Percentiles rank a stretch among this genome's conserved stretches.
Conservation (phyloP, 768 basidiomycete genomes). For the Boletus vermiculosoides region DNA sequence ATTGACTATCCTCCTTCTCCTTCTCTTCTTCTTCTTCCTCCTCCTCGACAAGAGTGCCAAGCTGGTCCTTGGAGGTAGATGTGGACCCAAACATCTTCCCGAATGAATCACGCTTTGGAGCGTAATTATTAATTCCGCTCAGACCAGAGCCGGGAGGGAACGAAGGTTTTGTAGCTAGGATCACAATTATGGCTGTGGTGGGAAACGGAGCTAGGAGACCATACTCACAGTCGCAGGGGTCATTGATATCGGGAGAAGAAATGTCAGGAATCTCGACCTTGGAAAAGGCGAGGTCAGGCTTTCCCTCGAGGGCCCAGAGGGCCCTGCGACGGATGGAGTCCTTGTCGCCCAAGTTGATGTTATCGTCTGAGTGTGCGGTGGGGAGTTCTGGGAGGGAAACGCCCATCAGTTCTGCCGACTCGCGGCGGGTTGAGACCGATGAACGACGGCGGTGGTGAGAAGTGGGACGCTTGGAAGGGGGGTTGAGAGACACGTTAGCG, state of each 20-base stretch:
- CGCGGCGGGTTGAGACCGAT: constrained; percentile 84
- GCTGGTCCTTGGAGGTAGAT: constrained; percentile 69
- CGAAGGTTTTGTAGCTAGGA: constrained; percentile 58
- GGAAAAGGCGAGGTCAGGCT: constrained; percentile 63
- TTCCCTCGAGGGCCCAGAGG: constrained; percentile 85
- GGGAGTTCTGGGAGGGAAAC: constrained; percentile 68
- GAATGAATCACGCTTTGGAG: constrained; percentile 79
- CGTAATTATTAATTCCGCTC: constrained; percentile 40
- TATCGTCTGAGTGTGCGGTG: constrained; percentile 59
- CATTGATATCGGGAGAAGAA: constrained; percentile 54
- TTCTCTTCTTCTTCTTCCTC: constrained; percentile 82
- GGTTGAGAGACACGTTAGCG: constrained; percentile 17
- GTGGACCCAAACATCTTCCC: constrained; percentile 61
- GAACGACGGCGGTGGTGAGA: constrained; percentile 86
- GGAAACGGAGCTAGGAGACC: neutral
- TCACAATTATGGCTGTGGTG: neutral
- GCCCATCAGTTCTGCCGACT: constrained; percentile 92
- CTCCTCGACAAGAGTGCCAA: constrained; percentile 79
- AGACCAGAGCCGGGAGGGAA: constrained; percentile 48
- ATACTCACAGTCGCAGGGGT: constrained; percentile 64
- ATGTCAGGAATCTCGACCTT: constrained; percentile 87
- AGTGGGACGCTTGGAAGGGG: constrained; percentile 50
- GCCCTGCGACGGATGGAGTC: constrained; percentile 81
- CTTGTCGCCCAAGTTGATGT: constrained; percentile 65
- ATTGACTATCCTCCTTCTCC: constrained; percentile 47